Percentiles rank a stretch among this genome's conserved stretches.
Conservation (phyloP, 2,329 filamentous ascomycete genomes). For the Aspergillus proliferans region DNA sequence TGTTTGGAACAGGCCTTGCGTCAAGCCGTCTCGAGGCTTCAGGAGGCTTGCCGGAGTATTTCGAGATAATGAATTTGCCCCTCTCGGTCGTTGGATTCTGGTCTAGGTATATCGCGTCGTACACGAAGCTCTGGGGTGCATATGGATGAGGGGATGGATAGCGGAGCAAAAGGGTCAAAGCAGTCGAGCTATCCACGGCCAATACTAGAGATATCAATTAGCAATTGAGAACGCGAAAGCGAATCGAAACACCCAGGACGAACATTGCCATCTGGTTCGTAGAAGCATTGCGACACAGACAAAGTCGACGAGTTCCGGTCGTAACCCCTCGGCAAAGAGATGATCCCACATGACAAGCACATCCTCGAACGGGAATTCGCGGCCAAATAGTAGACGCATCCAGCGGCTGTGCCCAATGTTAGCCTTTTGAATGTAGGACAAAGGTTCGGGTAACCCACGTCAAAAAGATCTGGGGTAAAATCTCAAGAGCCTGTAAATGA, state of each 20-base stretch:
- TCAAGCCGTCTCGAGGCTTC: conserved; percentile 21
- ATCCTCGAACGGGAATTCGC: conserved; percentile 86
- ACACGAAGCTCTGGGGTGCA: conserved; percentile 71
- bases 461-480: conserved; percentile 93
- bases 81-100: conserved; percentile 39
- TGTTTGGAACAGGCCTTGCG: conserved; percentile 11
- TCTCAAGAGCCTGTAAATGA: conserved; percentile 75
- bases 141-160: conserved; percentile 66
- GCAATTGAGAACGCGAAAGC: conserved; percentile 15
- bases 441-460: conserved; percentile 54
- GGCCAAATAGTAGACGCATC: conserved; percentile 86
- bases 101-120: conserved; percentile 64
- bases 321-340: conserved; percentile 78
- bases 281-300: conserved; percentile 94
- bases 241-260: conserved; percentile 28
- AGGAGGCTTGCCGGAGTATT: conserved; percentile 43
- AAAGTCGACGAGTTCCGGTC: conserved; percentile 73
- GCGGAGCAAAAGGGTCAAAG: conserved; percentile 72
- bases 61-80: conserved; percentile 39
- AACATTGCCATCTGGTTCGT: conserved; percentile 82
- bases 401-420: conserved; percentile 58
- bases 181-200: conserved; percentile 79
- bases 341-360: conserved; percentile 83
- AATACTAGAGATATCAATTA: conserved; percentile 53
- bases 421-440: conserved; percentile 3